Conservation (phyloP, 139 green algal genomes). For the Micractinium sp. region DNA sequence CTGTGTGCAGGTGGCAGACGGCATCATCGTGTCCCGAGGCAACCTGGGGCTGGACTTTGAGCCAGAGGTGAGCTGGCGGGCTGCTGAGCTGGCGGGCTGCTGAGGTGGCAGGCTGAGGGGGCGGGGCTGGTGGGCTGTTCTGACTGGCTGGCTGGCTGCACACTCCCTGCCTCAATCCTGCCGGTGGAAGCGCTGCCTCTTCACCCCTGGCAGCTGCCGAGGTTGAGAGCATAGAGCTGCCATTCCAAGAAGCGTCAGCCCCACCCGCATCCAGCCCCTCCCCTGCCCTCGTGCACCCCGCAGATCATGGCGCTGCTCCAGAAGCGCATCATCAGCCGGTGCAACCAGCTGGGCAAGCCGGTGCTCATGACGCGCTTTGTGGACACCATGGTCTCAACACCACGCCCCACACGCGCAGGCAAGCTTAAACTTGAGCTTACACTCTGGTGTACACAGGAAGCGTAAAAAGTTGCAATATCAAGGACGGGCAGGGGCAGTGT, state of each 20-base stretch:
- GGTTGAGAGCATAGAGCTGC: too few relatives aligned
- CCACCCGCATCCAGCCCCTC: too few relatives aligned
- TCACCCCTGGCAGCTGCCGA: too few relatives aligned
- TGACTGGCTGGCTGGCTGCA: not conserved
- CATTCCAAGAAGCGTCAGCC: not conserved
- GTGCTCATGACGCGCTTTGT: constrained; percentile 88
- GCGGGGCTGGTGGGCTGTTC: too few relatives aligned
- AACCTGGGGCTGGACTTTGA: constrained; percentile 87
- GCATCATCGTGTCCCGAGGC: constrained; percentile 81
- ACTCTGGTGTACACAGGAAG: not conserved
- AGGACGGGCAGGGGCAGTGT: not conserved
- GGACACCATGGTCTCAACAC: constrained; percentile 83
- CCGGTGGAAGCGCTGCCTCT: too few relatives aligned
- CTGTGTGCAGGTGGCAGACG: constrained; percentile 55
- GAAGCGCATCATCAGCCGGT: constrained; percentile 56
- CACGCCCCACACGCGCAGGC: constrained; percentile 13
- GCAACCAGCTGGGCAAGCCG: constrained; percentile 80
- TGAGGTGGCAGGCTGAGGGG: too few relatives aligned
- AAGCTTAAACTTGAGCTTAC: not conserved
- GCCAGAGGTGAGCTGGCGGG: constrained; percentile 11
- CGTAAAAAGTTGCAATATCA: not conserved
- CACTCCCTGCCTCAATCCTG: not conserved
- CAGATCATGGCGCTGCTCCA: constrained; percentile 79
- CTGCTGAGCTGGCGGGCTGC: not conserved
- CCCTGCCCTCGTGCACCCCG: constrained; percentile 15